Evolutionary conservation across 2,329 filamentous ascomycete genomes (phyloP).

Genomic region (Penicillium sp.): DNA sequence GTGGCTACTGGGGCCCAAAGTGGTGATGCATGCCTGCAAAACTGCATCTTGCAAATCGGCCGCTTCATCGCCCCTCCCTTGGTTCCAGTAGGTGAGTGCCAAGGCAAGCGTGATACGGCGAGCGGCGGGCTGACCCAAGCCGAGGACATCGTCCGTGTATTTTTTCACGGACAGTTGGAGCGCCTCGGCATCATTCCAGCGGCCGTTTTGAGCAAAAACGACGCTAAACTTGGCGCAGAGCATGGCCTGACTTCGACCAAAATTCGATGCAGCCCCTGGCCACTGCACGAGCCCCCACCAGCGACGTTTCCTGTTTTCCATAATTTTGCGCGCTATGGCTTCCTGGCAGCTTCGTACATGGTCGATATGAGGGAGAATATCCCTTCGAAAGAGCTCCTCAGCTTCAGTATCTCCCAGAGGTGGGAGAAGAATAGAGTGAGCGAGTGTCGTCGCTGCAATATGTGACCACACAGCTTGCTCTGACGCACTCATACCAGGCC

Average conservation of each 20-base stretch:
- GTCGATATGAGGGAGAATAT: slow-evolving; percentile 8
- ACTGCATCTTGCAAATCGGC: slow-evolving; percentile 18
- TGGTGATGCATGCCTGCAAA: slow-evolving; percentile 9
- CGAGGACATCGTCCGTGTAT: slow-evolving; percentile 16
- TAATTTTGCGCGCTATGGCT: not conserved
- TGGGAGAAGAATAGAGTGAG: slow-evolving; percentile 13
- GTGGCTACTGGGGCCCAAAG: slow-evolving; percentile 26
- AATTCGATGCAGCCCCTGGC: not conserved
- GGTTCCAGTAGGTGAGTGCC: slow-evolving; percentile 10
- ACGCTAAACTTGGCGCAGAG: slow-evolving; percentile 10
- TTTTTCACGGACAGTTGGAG: slow-evolving; percentile 20
- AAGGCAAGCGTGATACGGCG: slow-evolving; percentile 4
- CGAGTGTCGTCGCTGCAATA: slow-evolving; percentile 16
- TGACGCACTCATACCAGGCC: slow-evolving; percentile 19
- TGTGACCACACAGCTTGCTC: slow-evolving; percentile 19
- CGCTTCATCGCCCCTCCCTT: slow-evolving; percentile 16
- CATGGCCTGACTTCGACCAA: slow-evolving; percentile 6
- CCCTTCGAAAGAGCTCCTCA: not conserved
- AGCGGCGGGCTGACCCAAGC: not conserved
- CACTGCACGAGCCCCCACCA: slow-evolving; percentile 1
- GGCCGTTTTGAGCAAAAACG: slow-evolving; percentile 14
- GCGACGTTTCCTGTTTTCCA: slow-evolving; percentile 1
- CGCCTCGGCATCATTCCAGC: slow-evolving; percentile 3
- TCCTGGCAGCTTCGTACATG: slow-evolving; percentile 3
- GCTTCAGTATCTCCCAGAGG: slow-evolving; percentile 2